These are phyloP conservation scores for Mortierella sp. DNA, from an alignment of 371 early-diverging fungal genomes.

Conservation along the genomic window DNA sequence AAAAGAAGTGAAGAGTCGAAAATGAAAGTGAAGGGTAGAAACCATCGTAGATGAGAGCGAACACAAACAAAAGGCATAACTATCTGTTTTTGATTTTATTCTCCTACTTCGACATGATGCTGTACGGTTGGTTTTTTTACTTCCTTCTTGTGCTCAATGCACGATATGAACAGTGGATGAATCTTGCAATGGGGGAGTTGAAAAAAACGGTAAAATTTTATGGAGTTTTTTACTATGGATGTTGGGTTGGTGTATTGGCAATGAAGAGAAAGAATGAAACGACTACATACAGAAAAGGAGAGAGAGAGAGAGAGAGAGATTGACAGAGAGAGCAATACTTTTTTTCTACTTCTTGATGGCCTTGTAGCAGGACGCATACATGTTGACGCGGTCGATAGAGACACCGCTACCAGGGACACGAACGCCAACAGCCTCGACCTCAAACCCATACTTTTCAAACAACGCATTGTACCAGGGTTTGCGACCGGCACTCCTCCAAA, in stretches of 20 bases:
- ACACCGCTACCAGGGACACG: constrained; percentile 71
- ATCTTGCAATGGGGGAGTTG: too few relatives aligned
- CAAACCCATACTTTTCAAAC: constrained; percentile 80
- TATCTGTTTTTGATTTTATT: neutral
- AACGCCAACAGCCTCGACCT: constrained; percentile 75
- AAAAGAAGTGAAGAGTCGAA: neutral
- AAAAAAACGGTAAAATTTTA: too few relatives aligned
- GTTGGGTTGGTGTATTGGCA: neutral
- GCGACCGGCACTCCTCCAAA: constrained; percentile 87
- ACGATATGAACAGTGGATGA: too few relatives aligned
- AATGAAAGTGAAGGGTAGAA: neutral
- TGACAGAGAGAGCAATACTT: neutral
- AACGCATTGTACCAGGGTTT: constrained; percentile 86
- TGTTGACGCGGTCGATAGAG: constrained; percentile 88
- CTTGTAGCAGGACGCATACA: constrained; percentile 85
- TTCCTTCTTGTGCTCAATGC: too few relatives aligned
- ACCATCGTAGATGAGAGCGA: neutral
- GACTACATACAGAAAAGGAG: neutral
- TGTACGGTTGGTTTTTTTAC: too few relatives aligned
- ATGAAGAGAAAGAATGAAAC: neutral
- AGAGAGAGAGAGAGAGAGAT: neutral
- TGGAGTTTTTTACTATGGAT: neutral
- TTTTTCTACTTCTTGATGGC: constrained; percentile 52
- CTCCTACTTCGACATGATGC: neutral
- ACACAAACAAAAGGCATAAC: constrained; percentile 2